phyloP scores from a whole-genome alignment of 345 rosid genomes.

The Adansonia digitata region DNA sequence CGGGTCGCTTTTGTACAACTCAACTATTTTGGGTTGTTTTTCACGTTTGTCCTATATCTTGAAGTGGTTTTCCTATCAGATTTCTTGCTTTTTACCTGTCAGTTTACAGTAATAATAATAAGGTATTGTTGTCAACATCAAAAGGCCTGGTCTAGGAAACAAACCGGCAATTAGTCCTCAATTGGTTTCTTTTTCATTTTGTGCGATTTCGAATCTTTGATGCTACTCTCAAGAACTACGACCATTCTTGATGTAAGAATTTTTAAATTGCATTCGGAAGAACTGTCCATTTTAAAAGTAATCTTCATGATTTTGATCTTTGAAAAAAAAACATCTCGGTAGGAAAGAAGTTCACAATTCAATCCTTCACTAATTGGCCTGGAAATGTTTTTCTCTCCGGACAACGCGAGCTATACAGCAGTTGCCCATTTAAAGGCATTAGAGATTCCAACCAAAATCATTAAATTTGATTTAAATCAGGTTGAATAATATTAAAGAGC shows the following conservation, averaged over 20 bases:
- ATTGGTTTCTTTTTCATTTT: background rate
- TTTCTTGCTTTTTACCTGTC: background rate
- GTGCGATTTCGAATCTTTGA: no score
- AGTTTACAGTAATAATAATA: background rate
- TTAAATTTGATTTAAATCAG: constrained; percentile 14
- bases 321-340: no score
- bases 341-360: no score
- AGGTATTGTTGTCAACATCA: background rate
- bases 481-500: background rate
- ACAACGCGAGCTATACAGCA: no score
- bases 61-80: background rate
- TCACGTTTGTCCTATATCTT: background rate
- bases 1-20: background rate
- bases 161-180: background rate
- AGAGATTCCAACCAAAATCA: constrained; percentile 8
- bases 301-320: no score
- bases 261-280: no score
- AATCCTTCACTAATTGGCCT: no score
- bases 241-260: no score
- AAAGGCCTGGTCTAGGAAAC: constrained; percentile 10
- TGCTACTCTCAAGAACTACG: no score
- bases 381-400: no score
- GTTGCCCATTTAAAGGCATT: no score
- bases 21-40: background rate
- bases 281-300: no score